These are phyloP conservation scores for Colletotrichum orbiculare DNA, from an alignment of 2,329 filamentous ascomycete species.

Conservation along the genomic window DNA sequence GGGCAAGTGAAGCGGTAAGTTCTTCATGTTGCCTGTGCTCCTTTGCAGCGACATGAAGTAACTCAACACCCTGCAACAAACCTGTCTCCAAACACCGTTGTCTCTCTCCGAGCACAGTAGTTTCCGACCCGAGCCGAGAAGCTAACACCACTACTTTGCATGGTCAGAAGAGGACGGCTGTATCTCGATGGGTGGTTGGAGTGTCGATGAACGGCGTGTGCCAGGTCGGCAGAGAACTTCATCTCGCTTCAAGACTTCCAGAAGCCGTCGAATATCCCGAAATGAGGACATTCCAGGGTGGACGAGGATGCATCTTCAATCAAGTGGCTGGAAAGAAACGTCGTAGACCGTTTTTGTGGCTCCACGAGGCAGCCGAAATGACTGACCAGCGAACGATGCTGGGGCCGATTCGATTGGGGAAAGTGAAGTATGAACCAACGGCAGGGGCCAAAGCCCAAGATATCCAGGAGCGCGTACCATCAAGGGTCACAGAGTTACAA, in stretches of 20 bases:
- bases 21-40: no score
- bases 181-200: no score
- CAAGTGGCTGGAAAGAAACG: slow-evolving; percentile 6
- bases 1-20: no score
- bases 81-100: no score
- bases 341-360: no score
- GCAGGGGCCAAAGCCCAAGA: slow-evolving; percentile 1
- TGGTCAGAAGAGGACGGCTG: no score
- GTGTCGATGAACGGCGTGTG: neutral
- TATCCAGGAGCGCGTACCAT: slow-evolving; percentile 15
- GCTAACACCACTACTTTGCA: no score
- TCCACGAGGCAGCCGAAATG: slow-evolving; percentile 23
- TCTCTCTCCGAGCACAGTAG: no score
- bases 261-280: neutral
- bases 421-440: neutral
- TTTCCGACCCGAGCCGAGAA: no score
- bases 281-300: slow-evolving; percentile 2
- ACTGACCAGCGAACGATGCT: slow-evolving; percentile 4
- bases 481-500: neutral
- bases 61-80: no score
- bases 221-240: slow-evolving; percentile 3
- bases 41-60: no score
- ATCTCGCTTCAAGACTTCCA: slow-evolving; percentile 20
- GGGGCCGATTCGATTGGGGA: neutral
- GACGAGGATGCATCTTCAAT: neutral